Percentiles rank a stretch among this genome's conserved stretches.
These are phyloP conservation scores for Metarhizium anisopliae DNA, from an alignment of 2,329 filamentous ascomycete genomes.

Conservation along the genomic window DNA sequence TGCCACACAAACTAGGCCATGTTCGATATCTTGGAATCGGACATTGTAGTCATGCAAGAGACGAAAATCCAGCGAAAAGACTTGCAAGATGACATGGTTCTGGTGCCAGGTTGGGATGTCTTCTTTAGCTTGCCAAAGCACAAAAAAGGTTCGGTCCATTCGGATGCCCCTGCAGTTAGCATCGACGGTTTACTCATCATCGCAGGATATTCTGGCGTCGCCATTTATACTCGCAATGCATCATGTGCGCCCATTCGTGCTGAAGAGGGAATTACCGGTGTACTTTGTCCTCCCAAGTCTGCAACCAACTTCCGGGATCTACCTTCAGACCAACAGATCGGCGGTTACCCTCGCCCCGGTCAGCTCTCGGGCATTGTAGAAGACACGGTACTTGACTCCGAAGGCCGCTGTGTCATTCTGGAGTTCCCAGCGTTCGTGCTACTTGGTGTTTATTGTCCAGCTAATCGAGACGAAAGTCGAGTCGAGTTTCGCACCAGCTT, in stretches of 20 bases:
- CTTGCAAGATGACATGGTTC: slow-evolving; percentile 87
- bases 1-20: slow-evolving; percentile 51
- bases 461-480: slow-evolving; percentile 74
- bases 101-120: slow-evolving; percentile 91
- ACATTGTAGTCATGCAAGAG: slow-evolving; percentile 93
- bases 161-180: not conserved
- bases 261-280: slow-evolving; percentile 87
- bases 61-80: slow-evolving; percentile 94
- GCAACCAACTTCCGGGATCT: slow-evolving; percentile 65
- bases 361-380: slow-evolving; percentile 61
- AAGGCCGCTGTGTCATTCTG: slow-evolving; percentile 82
- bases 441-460: slow-evolving; percentile 86
- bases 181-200: not conserved
- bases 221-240: slow-evolving; percentile 84
- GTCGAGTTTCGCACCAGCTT: slow-evolving; percentile 78
- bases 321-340: slow-evolving; percentile 66
- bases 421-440: slow-evolving; percentile 95
- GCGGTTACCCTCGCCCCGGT: slow-evolving; percentile 68
- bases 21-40: slow-evolving; percentile 88
- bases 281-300: slow-evolving; percentile 65
- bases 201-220: slow-evolving; percentile 87
- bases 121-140: slow-evolving; percentile 88
- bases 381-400: slow-evolving; percentile 68
- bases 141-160: slow-evolving; percentile 65
- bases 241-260: slow-evolving; percentile 79